phyloP scores from a whole-genome alignment of 371 early-diverging fungal genomes.

The Sporodiniella umbellata region DNA sequence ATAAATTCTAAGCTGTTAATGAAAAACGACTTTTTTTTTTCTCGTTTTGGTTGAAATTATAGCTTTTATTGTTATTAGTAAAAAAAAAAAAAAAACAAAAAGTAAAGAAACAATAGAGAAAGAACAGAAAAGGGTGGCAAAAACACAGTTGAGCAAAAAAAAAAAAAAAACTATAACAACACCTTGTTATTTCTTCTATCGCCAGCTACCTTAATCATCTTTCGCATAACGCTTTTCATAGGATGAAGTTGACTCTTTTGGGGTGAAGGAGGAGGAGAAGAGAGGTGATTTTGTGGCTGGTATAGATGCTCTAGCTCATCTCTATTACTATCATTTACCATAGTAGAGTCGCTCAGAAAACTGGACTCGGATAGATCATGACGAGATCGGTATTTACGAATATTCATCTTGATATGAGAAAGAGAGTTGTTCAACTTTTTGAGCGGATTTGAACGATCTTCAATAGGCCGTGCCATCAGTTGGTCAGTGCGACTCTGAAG shows the following conservation, averaged over 20 bases:
- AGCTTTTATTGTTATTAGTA: no score
- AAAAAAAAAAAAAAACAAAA: background rate
- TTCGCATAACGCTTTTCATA: slow-evolving; percentile 33
- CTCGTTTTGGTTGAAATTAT: no score
- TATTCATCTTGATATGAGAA: slow-evolving; percentile 34
- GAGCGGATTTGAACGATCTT: slow-evolving; percentile 10
- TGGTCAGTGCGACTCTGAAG: slow-evolving; percentile 2
- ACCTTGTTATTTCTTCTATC: slow-evolving; percentile 9
- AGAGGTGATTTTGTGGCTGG: background rate
- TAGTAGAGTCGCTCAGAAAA: slow-evolving; percentile 10
- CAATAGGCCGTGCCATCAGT: background rate
- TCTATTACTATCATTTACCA: background rate
- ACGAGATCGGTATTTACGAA: slow-evolving; percentile 26
- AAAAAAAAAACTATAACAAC: slow-evolving; percentile 2
- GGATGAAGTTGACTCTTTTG: slow-evolving; percentile 14
- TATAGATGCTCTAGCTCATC: background rate
- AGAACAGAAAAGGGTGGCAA: background rate
- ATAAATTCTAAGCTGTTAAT: no score
- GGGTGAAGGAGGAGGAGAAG: background rate
- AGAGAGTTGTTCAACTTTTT: slow-evolving; percentile 38
- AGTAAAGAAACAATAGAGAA: background rate
- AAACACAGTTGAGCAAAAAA: background rate
- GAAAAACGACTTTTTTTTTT: no score
- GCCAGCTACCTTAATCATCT: slow-evolving; percentile 32
- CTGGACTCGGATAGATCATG: slow-evolving; percentile 16